Percentiles rank a stretch among this genome's conserved stretches.
phyloP scores from a whole-genome alignment of 208 protist species.

The Leishmania turanica region DNA sequence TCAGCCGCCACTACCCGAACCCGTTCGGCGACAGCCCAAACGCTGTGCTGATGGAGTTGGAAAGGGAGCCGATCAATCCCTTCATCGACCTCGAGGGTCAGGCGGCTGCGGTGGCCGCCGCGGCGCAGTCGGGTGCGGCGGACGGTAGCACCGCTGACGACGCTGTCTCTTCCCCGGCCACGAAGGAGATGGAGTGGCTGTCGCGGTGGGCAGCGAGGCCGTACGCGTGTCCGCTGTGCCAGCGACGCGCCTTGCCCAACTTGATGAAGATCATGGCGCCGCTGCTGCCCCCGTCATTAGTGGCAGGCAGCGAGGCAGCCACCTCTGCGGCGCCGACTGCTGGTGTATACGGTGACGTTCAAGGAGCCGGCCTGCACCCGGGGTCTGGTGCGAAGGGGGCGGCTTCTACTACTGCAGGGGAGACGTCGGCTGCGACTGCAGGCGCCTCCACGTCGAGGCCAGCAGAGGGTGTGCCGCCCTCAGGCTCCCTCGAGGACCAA shows the following conservation, averaged over 20 bases:
- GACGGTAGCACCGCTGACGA: not conserved
- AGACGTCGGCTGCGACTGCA: not conserved
- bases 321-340: not conserved
- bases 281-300: not conserved
- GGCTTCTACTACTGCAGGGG: not conserved
- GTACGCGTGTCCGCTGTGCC: constrained; percentile 34
- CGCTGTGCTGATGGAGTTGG: constrained; percentile 55
- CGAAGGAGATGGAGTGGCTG: constrained; percentile 9
- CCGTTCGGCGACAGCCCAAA: constrained; percentile 81
- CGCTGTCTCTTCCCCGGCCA: not conserved
- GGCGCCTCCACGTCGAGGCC: not conserved
- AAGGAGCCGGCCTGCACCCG: not conserved
- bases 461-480: not conserved
- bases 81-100: constrained; percentile 63
- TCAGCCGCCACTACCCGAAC: constrained; percentile 79
- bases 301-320: not conserved
- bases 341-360: not conserved
- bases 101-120: constrained; percentile 2
- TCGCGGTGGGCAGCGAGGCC: constrained; percentile 14
- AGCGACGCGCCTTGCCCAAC: constrained; percentile 1
- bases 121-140: not conserved
- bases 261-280: constrained; percentile 1
- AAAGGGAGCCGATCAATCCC: constrained; percentile 82
- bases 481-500: not conserved
- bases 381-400: not conserved